Evolutionary conservation across 163 green algal genomes (phyloP).

Genomic region (Picocystis sp.): DNA sequence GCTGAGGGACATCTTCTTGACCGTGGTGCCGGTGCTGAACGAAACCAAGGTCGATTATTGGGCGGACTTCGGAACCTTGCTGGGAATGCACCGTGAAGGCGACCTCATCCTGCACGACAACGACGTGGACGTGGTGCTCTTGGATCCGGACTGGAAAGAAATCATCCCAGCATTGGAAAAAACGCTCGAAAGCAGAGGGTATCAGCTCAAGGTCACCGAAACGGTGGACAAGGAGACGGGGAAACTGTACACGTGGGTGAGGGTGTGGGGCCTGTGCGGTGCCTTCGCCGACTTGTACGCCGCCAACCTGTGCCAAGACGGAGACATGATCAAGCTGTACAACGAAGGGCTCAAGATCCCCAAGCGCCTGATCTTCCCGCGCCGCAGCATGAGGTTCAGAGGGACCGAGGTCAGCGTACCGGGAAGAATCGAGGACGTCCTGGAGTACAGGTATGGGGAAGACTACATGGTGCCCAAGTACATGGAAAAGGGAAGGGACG

Average conservation of each 20-base stretch:
- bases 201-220: too few species aligned
- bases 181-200: neutral
- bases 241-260: too few species aligned
- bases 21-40: conserved; percentile 10
- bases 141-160: conserved; percentile 17
- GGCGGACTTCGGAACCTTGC: conserved; percentile 21
- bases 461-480: conserved; percentile 23
- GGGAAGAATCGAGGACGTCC: conserved; percentile 11
- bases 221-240: too few species aligned
- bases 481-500: conserved; percentile 24
- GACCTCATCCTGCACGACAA: conserved; percentile 27
- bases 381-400: neutral
- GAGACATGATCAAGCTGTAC: neutral
- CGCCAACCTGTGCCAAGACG: too few species aligned
- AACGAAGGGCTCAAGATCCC: neutral
- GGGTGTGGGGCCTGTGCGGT: too few species aligned
- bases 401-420: conserved; percentile 11
- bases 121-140: conserved; percentile 21
- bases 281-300: too few species aligned
- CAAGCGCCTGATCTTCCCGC: neutral
- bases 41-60: conserved; percentile 14
- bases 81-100: conserved; percentile 18
- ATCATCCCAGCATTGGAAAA: conserved; percentile 8
- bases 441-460: conserved; percentile 18
- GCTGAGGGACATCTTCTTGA: neutral